These are phyloP conservation scores for Plectranthus barbatus DNA, from an alignment of 257 asterid genomes.

Conservation along the genomic window DNA sequence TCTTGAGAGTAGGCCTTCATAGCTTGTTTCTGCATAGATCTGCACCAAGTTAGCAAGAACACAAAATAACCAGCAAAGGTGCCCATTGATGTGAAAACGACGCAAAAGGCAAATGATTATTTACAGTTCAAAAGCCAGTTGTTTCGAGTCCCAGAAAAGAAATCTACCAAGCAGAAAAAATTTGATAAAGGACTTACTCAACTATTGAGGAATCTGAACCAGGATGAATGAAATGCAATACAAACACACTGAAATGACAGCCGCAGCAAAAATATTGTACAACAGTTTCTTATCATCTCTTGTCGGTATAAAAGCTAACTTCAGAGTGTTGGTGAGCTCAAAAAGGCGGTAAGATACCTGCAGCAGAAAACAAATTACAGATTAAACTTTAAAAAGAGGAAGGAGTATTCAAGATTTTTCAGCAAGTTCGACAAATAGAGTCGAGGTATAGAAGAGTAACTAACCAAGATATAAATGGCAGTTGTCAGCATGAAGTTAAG, in stretches of 20 bases:
- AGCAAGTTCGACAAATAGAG: neutral
- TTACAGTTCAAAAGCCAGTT: too few species aligned
- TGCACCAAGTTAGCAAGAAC: neutral
- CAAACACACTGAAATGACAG: constrained; percentile 41
- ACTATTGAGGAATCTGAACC: constrained; percentile 55
- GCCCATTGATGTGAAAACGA: too few species aligned
- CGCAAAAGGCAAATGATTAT: too few species aligned
- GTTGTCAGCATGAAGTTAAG: constrained; percentile 94
- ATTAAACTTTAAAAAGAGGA: neutral
- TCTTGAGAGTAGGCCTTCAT: neutral
- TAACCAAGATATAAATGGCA: constrained; percentile 72
- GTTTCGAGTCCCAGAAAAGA: neutral
- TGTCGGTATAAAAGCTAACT: constrained; percentile 71
- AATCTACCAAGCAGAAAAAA: neutral
- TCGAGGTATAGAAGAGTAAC: constrained; percentile 7
- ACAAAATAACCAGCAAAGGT: neutral
- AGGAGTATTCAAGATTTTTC: neutral
- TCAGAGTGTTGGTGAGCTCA: constrained; percentile 85
- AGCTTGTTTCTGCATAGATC: constrained; percentile 6
- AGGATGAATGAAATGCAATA: constrained; percentile 59
- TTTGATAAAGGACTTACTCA: constrained; percentile 34
- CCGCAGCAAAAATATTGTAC: constrained; percentile 61
- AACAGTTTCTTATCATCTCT: constrained; percentile 58
- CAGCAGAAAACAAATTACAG: constrained; percentile 3
- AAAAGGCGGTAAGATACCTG: constrained; percentile 80